These are phyloP conservation scores for Ailanthus altissimus DNA, from an alignment of 345 rosid species.

Conservation along the genomic window DNA sequence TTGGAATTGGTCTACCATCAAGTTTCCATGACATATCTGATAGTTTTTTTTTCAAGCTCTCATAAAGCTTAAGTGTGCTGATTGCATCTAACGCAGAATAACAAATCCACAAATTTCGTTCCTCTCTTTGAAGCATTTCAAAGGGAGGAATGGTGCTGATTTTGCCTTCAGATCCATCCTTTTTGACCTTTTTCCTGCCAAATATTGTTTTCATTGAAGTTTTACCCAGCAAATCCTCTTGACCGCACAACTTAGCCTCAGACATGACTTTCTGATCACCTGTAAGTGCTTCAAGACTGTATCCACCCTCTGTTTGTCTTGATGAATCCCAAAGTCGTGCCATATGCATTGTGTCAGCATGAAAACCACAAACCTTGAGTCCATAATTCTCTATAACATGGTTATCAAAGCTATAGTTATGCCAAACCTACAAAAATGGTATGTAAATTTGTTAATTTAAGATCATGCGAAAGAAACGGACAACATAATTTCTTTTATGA, in stretches of 20 bases:
- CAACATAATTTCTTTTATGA: not conserved
- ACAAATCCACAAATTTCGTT: conserved; percentile 73
- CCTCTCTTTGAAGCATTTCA: conserved; percentile 83
- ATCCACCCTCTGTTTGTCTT: conserved; percentile 75
- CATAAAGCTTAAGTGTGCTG: conserved; percentile 80
- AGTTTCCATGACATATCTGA: conserved; percentile 54
- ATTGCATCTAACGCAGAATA: conserved; percentile 95
- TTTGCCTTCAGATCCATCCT: conserved; percentile 93
- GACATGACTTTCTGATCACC: conserved; percentile 61
- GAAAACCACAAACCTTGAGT: conserved; percentile 76
- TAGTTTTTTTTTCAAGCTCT: conserved; percentile 63
- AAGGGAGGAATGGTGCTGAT: conserved; percentile 63
- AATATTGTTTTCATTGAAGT: conserved; percentile 87
- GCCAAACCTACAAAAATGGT: conserved; percentile 74
- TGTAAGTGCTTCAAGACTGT: conserved; percentile 95
- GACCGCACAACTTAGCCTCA: conserved; percentile 36
- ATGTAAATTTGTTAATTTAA: conserved; percentile 20
- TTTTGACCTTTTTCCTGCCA: conserved; percentile 76
- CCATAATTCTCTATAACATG: conserved; percentile 84
- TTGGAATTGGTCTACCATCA: conserved; percentile 46
- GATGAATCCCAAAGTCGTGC: conserved; percentile 95
- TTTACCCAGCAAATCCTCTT: conserved; percentile 71
- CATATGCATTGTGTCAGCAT: conserved; percentile 99
- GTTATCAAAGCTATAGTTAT: conserved; percentile 93
- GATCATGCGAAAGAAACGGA: conserved; percentile 4